Base-by-base conservation (phyloP, 1,284 basidiomycete genomes). In the Ustilago vetiveriae region DNA sequence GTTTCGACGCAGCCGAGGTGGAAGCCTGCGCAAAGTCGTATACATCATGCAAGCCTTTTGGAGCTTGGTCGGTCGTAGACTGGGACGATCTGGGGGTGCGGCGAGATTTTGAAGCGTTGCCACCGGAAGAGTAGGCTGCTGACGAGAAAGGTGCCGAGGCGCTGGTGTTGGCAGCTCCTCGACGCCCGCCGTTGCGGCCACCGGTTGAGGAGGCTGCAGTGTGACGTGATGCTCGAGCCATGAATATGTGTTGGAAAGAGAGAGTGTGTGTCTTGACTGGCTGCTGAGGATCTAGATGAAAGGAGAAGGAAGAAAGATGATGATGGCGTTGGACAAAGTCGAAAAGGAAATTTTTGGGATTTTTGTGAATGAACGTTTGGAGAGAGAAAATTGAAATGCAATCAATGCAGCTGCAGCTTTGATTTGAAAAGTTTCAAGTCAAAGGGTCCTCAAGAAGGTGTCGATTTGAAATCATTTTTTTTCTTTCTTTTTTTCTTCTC, bases 1-100 rank as follows among this genome's bases (percentile, higher is more conserved):
- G 62, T 19, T 59, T 59, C 55, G 43, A 51, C 3, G 40, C 29
- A 41, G 54, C 41, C 24, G 66, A 46, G 43, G 68, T 32, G 38
- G 57, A 58, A n/a, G 57, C 58, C 13, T 66, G 56, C 8, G 53
- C 50, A 37, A 44, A 56, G 35, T 65, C 60, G 44, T 55, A 59
- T 22, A 57, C 57, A 21, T 55, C 67, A 19, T 55, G 62, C 4
- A 64, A 38, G 4, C 62, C 50, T 22, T 35, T 30, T 3, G 62
- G 54, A 4, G 24, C 53, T 6, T 27, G 7, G 22, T 14, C 37
- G 19, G 14, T 26, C 22, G 29, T 26, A 13, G 48, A 24, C 22
- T 30, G 21, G 11, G 51, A 30, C 13, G 47, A 42, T 0, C 51
- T 45, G 26, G 36, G 40, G 11, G 54, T 39, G 32, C 49, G 45